phyloP scores from a whole-genome alignment of 2,329 filamentous ascomycete genomes.

The Setomelanomma holmii region DNA sequence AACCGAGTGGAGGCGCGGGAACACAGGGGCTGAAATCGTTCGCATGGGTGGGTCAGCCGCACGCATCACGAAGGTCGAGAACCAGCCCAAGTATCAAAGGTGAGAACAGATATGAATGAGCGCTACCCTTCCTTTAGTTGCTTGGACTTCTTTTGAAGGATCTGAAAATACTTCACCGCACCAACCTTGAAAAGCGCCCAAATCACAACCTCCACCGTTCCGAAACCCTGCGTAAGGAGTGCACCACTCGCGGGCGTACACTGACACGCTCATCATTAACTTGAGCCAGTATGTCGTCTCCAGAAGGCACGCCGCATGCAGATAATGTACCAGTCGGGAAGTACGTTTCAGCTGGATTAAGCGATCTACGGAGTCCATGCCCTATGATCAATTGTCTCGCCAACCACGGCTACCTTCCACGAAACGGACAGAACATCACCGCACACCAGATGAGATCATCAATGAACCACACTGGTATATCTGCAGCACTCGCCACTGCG shows the following conservation, averaged over 20 bases:
- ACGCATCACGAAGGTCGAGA: neutral
- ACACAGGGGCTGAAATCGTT: neutral
- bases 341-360: neutral
- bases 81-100: neutral
- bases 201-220: too few species aligned
- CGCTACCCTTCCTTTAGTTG: neutral
- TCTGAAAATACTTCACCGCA: too few species aligned
- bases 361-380: slow-evolving; percentile 26
- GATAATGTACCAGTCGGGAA: neutral
- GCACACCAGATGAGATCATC: neutral
- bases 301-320: neutral
- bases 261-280: neutral
- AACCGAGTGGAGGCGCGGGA: neutral
- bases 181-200: too few species aligned
- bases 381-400: slow-evolving; percentile 49
- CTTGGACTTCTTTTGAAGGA: neutral
- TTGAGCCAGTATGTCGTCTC: neutral
- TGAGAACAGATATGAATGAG: neutral
- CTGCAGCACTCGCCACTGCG: neutral
- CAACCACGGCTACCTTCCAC: slow-evolving; percentile 49
- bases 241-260: neutral
- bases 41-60: neutral
- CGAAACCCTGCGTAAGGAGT: too few species aligned
- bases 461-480: neutral
- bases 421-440: slow-evolving; percentile 25